Conservation (phyloP, 1,139 yeast species). For the Geotrichum candidum region DNA sequence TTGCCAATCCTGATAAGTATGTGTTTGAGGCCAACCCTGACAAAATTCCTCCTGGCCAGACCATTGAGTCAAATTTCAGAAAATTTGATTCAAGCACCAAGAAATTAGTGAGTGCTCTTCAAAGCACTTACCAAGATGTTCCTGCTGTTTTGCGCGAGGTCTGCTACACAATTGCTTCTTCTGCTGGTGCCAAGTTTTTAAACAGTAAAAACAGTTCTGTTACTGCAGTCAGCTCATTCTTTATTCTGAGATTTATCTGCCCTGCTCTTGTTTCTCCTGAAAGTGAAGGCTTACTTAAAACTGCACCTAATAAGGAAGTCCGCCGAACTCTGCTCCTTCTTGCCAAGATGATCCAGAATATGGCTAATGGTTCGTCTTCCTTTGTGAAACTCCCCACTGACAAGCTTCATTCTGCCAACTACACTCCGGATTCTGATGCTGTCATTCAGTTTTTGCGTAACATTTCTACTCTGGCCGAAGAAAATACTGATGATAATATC, state of each 20-base stretch:
- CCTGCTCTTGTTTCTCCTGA: conserved; percentile 87
- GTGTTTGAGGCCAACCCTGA: conserved; percentile 50
- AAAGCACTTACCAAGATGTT: conserved; percentile 45
- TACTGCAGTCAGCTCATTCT: conserved; percentile 76
- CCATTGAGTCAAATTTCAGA: conserved; percentile 42
- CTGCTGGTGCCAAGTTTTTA: conserved; percentile 55
- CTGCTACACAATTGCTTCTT: conserved; percentile 53
- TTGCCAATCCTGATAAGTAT: conserved; percentile 47
- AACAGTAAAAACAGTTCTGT: conserved; percentile 43
- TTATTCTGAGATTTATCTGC: conserved; percentile 72
- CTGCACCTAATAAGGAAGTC: conserved; percentile 37
- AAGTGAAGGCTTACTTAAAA: conserved; percentile 38
- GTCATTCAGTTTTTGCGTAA: conserved; percentile 12
- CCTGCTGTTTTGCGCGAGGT: conserved; percentile 62
- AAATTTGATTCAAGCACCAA: conserved; percentile 53
- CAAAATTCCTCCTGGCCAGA: conserved; percentile 40
- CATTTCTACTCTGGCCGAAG: conserved; percentile 17
- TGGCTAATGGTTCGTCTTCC: conserved; percentile 69
- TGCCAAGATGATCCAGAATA: conserved; percentile 73
- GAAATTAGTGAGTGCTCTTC: conserved; percentile 51
- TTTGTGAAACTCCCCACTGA: conserved; percentile 55
- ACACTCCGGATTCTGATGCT: conserved; percentile 4
- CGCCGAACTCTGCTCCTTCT: conserved; percentile 65
- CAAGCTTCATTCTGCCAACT: conserved; percentile 14
- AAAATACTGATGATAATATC: conserved; percentile 6